Evolutionary conservation across 164 flowering plant genomes (phyloP), one percentile per base, ranked within the genome.

Genomic region (Berberis thunbergii): DNA sequence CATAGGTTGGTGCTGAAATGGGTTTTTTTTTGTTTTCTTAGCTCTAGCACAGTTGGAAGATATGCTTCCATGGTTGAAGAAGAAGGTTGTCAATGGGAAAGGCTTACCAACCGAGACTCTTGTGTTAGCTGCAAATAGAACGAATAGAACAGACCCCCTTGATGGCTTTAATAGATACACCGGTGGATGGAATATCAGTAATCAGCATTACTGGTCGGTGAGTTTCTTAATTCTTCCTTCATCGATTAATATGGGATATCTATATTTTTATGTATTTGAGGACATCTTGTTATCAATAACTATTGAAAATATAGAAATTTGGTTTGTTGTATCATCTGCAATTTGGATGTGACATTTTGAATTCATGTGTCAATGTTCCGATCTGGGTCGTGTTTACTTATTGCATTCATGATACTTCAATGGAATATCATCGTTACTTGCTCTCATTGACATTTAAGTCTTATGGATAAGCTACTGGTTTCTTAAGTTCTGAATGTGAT

Each of bases 191-290:
- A 83, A 93, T 69, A 81, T 90, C 53, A 67, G 86, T 12, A 87
- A 84, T 69, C 71, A 75, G 59, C 90, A 93, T 69, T 93, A 93
- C 76, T 90, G 97, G 97, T 88, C 95, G 67, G 98, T 94, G 77
- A 80, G 96, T 77, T 26, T 6, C 39, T 39, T 10, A 1, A 38
- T 6, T 58, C 13, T 42, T 1, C 43, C 45, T 40, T 57, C 3
- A 38, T 3, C 41, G 45, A 46, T 38, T 60, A 45, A 11, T n/a
- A 9, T 45, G 3, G 0, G 49, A 45, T 12, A 38, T 10, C 26
- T 26, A 26, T 26, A 26, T 26, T 5, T 59, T 3, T 11, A 10
- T n/a, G 13, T 56, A 9, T 6, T 57, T 41, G 41, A 41, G 7
- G 9, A 38, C 8, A 41, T 52, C 7, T 52, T 52, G 55, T 26